Evolutionary conservation across 164 flowering plant genomes (phyloP).

Genomic region (Nymphaea colorata): DNA sequence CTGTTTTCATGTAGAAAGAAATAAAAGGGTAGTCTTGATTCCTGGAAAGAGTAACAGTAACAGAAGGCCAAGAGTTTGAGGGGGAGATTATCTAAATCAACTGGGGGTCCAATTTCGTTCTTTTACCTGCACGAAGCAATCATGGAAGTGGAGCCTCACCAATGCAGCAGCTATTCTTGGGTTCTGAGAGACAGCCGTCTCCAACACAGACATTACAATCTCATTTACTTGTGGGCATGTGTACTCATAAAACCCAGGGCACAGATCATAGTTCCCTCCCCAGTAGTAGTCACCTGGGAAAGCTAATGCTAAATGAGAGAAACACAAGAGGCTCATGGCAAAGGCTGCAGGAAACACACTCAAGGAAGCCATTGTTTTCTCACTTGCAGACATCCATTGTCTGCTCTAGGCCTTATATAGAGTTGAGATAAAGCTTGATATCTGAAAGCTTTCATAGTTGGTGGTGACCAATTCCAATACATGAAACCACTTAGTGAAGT

Average conservation of each 20-base stretch:
- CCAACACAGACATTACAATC: conserved; percentile 65
- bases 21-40: too few relatives aligned
- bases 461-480: background rate
- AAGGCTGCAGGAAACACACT: background rate
- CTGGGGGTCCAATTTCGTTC: background rate
- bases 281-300: background rate
- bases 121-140: conserved; percentile 84
- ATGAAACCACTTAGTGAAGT: background rate
- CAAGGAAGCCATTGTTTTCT: background rate
- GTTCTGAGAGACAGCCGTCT: conserved; percentile 50
- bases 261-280: conserved; percentile 22
- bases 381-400: background rate
- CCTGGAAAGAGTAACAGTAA: too few relatives aligned
- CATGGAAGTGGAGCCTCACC: conserved; percentile 94
- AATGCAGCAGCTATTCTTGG: conserved; percentile 83
- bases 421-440: background rate
- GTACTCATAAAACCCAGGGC: conserved; percentile 45
- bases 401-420: background rate
- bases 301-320: background rate
- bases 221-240: conserved; percentile 78
- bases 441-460: background rate
- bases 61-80: too few relatives aligned
- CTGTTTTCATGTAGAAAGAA: too few relatives aligned
- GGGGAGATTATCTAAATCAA: too few relatives aligned
- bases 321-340: background rate